phyloP scores from a whole-genome alignment of 768 basidiomycete genomes.

The Boletus reticulatus region DNA sequence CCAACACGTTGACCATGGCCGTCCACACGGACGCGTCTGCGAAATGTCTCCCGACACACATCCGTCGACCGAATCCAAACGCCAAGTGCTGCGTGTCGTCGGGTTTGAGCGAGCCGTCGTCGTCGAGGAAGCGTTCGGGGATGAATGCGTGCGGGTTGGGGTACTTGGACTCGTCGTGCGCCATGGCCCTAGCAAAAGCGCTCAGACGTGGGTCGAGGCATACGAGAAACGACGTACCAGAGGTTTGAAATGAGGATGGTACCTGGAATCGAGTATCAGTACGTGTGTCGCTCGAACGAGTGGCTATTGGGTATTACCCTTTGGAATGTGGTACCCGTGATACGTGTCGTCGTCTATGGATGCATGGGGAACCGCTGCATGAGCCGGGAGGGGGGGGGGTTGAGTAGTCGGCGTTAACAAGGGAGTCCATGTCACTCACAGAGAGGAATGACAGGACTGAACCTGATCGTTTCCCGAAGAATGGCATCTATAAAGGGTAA shows the following conservation, averaged over 20 bases:
- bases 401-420: neutral
- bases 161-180: neutral
- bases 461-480: neutral
- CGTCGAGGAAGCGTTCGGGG: neutral
- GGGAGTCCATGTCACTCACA: neutral
- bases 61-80: neutral
- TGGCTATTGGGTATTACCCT: slow-evolving; percentile 4
- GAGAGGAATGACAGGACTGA: neutral
- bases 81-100: too few species aligned
- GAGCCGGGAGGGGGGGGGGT: neutral
- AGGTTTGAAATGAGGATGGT: neutral
- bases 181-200: neutral
- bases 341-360: neutral
- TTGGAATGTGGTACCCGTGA: slow-evolving; percentile 49
- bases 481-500: neutral
- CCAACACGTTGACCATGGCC: neutral
- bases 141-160: neutral
- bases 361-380: neutral
- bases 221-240: neutral
- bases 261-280: neutral
- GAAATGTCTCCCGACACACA: neutral
- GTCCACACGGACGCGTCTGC: neutral
- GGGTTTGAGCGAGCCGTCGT: too few species aligned
- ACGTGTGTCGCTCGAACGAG: too few species aligned
- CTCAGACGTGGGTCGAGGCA: too few species aligned